phyloP scores from a whole-genome alignment of 2,329 filamentous ascomycete species.

The Tolypocladium ovalisporum region DNA sequence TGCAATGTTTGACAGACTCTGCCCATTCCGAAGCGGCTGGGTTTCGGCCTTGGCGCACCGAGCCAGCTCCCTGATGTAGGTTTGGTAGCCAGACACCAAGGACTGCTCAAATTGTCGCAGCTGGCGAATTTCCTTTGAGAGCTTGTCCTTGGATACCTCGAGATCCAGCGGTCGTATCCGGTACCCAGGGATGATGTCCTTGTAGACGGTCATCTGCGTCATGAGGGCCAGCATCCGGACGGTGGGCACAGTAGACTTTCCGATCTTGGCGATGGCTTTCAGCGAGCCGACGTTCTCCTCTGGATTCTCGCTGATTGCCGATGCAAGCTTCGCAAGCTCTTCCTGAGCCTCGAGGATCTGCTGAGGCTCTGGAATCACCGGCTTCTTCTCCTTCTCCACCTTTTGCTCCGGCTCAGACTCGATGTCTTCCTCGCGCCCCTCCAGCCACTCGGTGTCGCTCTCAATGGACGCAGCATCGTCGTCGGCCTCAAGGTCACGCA shows the following conservation, averaged over 20 bases:
- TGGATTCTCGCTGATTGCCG: conserved; percentile 76
- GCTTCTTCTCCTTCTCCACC: conserved; percentile 41
- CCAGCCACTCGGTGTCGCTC: conserved; percentile 54
- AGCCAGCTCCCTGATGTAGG: conserved; percentile 67
- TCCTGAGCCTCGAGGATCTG: conserved; percentile 85
- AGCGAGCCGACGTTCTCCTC: conserved; percentile 80
- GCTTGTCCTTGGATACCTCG: conserved; percentile 62
- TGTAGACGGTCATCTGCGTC: conserved; percentile 84
- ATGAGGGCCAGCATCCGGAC: conserved; percentile 80
- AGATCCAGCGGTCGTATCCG: conserved; percentile 76
- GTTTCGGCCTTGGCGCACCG: conserved; percentile 50
- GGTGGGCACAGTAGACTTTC: conserved; percentile 55
- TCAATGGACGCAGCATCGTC: conserved; percentile 49
- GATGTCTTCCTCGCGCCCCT: conserved; percentile 44
- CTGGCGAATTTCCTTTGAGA: conserved; percentile 84
- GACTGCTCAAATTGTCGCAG: conserved; percentile 80
- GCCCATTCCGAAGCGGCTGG: conserved; percentile 25
- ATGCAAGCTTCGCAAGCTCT: conserved; percentile 75
- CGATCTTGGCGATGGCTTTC: conserved; percentile 65
- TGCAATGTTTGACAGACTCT: conserved; percentile 59
- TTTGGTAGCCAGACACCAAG: conserved; percentile 74
- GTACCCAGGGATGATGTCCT: conserved; percentile 93
- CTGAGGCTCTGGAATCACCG: conserved; percentile 61
- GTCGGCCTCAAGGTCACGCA: conserved; percentile 43
- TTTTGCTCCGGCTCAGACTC: conserved; percentile 36